Base-by-base conservation (phyloP, 208 protist genomes). In the Porcisia deanei region DNA sequence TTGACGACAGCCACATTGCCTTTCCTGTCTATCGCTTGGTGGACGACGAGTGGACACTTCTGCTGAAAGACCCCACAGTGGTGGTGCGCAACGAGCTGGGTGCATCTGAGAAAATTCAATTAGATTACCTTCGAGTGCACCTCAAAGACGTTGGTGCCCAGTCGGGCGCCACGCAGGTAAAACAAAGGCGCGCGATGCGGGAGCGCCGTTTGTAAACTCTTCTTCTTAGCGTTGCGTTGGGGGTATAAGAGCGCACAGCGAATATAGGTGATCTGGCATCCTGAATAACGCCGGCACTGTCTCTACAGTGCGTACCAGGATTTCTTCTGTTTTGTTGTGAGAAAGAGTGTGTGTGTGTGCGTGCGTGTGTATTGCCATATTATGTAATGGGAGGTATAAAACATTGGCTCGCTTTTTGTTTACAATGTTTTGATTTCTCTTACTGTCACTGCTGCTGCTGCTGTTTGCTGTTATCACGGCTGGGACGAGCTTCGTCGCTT, bases 21-120 rank as follows among this genome's bases (percentile, higher is more conserved):
- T 97, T 94, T 76, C 93, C 93, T 0, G 83, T 96, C 18, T 95
- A 94, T 55, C 91, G 91, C 60, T 77, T 71, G 37, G 73, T 87
- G 18, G 89, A 95, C 73, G 90, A 88, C 7, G 54, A 93, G 75
- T 97, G 93, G 91, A 96, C 91, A 9, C 84, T 97, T 72, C 79
- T 97, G 47, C 84, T 97, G 45, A 93, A 94, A 81, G 82, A 93
- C 58, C 90, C 93, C 14, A 85, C 80, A 18, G 76, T 97, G 16
- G 77, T 86, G 41, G 83, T 97, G 45, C 87, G 83, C 1, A 89
- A 94, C 66, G 87, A 87, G 64, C 81, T 80, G 30, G 91, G 91
- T 34, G 76, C 59, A 30, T 82, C 83, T 39, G 87, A 94, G 77
- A 85, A 82, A 52, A 81, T 97, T 47, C 66, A 86, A 39, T 83